Evolutionary conservation across 2,329 filamentous ascomycete species (phyloP).

Genomic region (Pestalotiopsis sp.): DNA sequence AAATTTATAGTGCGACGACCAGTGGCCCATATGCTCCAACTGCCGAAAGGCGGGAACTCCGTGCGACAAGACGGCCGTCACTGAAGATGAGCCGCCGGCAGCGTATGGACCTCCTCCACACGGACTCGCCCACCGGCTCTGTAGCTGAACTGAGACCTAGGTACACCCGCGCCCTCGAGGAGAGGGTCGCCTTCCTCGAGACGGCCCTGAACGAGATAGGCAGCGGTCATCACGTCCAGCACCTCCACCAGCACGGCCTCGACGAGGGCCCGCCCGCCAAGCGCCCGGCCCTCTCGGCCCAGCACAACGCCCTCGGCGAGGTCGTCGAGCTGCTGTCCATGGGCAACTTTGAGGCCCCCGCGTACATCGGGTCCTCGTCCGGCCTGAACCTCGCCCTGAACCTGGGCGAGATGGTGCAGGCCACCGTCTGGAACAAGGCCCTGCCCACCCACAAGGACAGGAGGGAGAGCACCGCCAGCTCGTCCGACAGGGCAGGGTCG

Average conservation of each 20-base stretch:
- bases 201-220: slow-evolving; percentile 23
- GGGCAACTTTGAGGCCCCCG: slow-evolving; percentile 45
- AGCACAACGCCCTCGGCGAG: slow-evolving; percentile 35
- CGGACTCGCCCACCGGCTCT: neutral
- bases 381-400: slow-evolving; percentile 51
- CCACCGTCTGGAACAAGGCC: slow-evolving; percentile 56
- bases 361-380: slow-evolving; percentile 52
- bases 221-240: neutral
- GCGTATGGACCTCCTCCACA: slow-evolving; percentile 31
- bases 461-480: slow-evolving; percentile 11
- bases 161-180: slow-evolving; percentile 44
- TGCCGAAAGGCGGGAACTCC: slow-evolving; percentile 41
- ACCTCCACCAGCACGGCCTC: too few relatives aligned
- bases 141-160: slow-evolving; percentile 22
- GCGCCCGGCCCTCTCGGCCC: slow-evolving; percentile 13
- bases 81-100: slow-evolving; percentile 37
- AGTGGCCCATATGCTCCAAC: slow-evolving; percentile 46
- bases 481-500: slow-evolving; percentile 27
- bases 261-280: slow-evolving; percentile 17
- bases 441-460: slow-evolving; percentile 27
- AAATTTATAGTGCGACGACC: slow-evolving; percentile 42
- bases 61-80: slow-evolving; percentile 44
- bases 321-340: slow-evolving; percentile 52
- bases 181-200: slow-evolving; percentile 44
- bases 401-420: slow-evolving; percentile 55